A percentile compares a stretch with the other conserved stretches of the same genome.
These are phyloP conservation scores for Trifolium pratense DNA, from an alignment of 306 rosid genomes.

Conservation along the genomic window DNA sequence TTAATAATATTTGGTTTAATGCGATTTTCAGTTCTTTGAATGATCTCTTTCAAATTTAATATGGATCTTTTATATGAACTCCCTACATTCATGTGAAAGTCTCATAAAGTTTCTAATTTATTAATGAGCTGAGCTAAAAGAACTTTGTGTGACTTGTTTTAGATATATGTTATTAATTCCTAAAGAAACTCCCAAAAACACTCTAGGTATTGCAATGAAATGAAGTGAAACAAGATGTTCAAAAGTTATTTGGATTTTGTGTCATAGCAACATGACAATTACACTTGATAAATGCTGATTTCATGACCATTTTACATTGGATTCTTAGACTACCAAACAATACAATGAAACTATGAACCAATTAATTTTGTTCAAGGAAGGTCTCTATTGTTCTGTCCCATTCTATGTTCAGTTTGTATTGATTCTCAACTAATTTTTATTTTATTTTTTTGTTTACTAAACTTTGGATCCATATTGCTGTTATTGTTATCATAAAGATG, in stretches of 20 bases:
- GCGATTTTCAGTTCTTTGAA: no score
- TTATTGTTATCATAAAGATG: slow-evolving; percentile 36
- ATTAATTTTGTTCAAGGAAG: slow-evolving; percentile 20
- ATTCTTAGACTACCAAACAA: slow-evolving; percentile 45
- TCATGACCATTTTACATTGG: slow-evolving; percentile 46
- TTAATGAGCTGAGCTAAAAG: background rate
- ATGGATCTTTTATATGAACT: no score
- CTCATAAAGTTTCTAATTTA: no score
- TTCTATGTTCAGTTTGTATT: slow-evolving; percentile 53
- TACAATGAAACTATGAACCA: background rate
- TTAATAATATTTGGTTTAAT: no score
- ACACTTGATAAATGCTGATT: slow-evolving; percentile 32
- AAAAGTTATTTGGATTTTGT: background rate
- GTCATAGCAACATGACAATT: slow-evolving; percentile 14
- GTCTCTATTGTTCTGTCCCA: slow-evolving; percentile 41
- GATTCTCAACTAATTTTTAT: slow-evolving; percentile 32
- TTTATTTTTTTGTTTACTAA: slow-evolving; percentile 14
- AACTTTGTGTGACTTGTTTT: background rate
- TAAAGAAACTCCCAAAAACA: background rate
- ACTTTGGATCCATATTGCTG: slow-evolving; percentile 28
- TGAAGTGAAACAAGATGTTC: background rate
- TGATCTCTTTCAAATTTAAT: no score
- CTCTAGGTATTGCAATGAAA: slow-evolving; percentile 3
- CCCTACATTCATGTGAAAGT: no score
- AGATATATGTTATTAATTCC: no score